Percentiles rank a stretch among this genome's conserved stretches.
Evolutionary conservation across 2,329 filamentous ascomycete species (phyloP).

Genomic region (Diplocarpon mali): DNA sequence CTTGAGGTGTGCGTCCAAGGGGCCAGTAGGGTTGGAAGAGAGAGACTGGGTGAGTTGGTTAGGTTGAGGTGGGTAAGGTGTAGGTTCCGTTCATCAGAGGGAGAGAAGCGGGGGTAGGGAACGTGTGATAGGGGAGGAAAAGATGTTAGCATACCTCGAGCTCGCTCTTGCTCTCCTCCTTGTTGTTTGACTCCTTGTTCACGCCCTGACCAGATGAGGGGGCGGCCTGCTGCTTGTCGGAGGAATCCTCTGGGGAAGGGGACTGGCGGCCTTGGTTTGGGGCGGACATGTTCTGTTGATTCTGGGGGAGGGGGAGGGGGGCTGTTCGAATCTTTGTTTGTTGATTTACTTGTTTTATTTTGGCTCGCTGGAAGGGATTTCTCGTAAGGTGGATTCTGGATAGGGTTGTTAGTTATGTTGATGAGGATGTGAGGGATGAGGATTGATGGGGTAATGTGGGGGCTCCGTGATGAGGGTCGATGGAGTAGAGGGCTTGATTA

Average conservation of each 20-base stretch:
- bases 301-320: background rate
- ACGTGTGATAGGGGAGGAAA: background rate
- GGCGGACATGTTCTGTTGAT: slow-evolving; percentile 23
- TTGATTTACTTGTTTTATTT: slow-evolving; percentile 3
- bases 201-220: slow-evolving; percentile 47
- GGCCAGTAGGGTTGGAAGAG: slow-evolving; percentile 53
- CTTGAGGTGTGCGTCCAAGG: slow-evolving; percentile 48
- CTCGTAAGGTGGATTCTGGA: background rate
- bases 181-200: slow-evolving; percentile 39
- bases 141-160: slow-evolving; percentile 33
- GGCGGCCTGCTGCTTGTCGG: slow-evolving; percentile 48
- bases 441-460: background rate
- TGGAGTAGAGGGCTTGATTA: background rate
- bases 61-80: too few species aligned
- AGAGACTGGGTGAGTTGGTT: slow-evolving; percentile 32
- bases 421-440: background rate
- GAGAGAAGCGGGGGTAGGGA: too few species aligned
- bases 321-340: too few species aligned
- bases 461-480: background rate
- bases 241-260: slow-evolving; percentile 59
- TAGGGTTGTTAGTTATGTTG: background rate
- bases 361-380: background rate
- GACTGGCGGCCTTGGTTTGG: slow-evolving; percentile 67
- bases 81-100: too few species aligned
- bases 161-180: slow-evolving; percentile 39